These are phyloP conservation scores for Nannochloris sp. DNA, from an alignment of 139 green algal genomes.

Conservation along the genomic window DNA sequence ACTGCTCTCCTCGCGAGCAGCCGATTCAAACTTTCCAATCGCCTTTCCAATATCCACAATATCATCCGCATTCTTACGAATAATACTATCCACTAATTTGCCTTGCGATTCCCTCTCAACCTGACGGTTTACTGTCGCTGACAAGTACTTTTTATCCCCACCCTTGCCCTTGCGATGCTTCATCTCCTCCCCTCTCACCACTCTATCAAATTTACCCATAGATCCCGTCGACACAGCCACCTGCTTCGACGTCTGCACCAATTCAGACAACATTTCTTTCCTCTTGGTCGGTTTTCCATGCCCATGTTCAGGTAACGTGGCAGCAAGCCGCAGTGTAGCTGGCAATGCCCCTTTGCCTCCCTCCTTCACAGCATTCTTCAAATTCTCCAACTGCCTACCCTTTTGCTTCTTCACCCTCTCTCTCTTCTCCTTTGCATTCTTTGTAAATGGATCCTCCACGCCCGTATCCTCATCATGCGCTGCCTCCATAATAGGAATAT, in stretches of 20 bases:
- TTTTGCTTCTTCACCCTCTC: conserved; percentile 63
- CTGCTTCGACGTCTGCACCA: conserved; percentile 50
- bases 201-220: conserved; percentile 89
- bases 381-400: conserved; percentile 63
- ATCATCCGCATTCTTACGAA: conserved; percentile 61
- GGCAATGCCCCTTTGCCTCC: conserved; percentile 43
- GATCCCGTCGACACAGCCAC: conserved; percentile 82
- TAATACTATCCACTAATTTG: conserved; percentile 54
- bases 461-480: conserved; percentile 53
- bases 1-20: conserved; percentile 32
- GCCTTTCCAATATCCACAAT: conserved; percentile 51
- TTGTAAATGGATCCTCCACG: conserved; percentile 79
- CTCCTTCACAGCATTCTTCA: conserved; percentile 51
- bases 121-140: not conserved
- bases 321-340: conserved; percentile 61
- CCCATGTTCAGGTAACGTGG: conserved; percentile 54
- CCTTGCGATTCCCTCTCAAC: conserved; percentile 25
- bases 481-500: conserved; percentile 85
- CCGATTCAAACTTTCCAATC: conserved; percentile 42
- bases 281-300: conserved; percentile 41
- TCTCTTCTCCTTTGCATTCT: conserved; percentile 57
- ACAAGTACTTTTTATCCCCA: conserved; percentile 58
- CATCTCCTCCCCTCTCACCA: conserved; percentile 50
- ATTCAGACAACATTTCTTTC: conserved; percentile 59
- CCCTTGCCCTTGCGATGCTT: conserved; percentile 32